Percentiles rank a stretch among this genome's conserved stretches.
phyloP scores from a whole-genome alignment of 208 protist genomes.

The Blastocrithidia nonstop region DNA sequence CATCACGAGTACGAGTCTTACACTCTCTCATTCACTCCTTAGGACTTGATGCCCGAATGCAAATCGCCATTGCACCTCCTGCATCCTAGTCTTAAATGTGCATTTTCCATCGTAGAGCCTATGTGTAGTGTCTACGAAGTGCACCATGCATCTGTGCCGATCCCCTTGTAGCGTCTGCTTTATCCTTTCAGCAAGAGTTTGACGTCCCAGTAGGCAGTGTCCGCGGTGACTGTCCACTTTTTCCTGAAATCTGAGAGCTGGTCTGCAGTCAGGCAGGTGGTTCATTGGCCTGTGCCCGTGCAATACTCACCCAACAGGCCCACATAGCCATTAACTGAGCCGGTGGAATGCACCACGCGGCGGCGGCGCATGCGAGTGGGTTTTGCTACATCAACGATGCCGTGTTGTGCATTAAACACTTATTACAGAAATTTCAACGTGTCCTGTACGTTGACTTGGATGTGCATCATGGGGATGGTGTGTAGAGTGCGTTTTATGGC shows the following conservation, averaged over 20 bases:
- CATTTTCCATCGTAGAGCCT: slow-evolving; percentile 48
- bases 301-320: slow-evolving; percentile 79
- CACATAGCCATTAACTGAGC: slow-evolving; percentile 98
- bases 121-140: slow-evolving; percentile 50
- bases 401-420: slow-evolving; percentile 97
- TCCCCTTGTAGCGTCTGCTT: slow-evolving; percentile 27
- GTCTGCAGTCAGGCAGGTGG: slow-evolving; percentile 75
- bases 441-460: slow-evolving; percentile 99
- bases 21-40: slow-evolving; percentile 64
- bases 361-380: slow-evolving; percentile 88
- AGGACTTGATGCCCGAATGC: slow-evolving; percentile 39
- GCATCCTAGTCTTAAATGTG: slow-evolving; percentile 44
- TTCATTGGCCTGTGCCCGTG: slow-evolving; percentile 90
- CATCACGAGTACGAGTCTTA: slow-evolving; percentile 42
- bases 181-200: slow-evolving; percentile 70
- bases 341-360: slow-evolving; percentile 97
- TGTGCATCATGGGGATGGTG: slow-evolving; percentile 99
- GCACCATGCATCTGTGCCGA: slow-evolving; percentile 49
- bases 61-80: slow-evolving; percentile 30
- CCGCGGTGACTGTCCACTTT: slow-evolving; percentile 64
- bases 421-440: slow-evolving; percentile 92
- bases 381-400: slow-evolving; percentile 99
- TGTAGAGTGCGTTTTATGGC: slow-evolving; percentile 97
- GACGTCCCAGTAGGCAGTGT: slow-evolving; percentile 41
- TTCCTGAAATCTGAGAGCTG: slow-evolving; percentile 61